These are phyloP conservation scores for Amylocystis lapponica DNA, from an alignment of 768 basidiomycete species.

Conservation along the genomic window DNA sequence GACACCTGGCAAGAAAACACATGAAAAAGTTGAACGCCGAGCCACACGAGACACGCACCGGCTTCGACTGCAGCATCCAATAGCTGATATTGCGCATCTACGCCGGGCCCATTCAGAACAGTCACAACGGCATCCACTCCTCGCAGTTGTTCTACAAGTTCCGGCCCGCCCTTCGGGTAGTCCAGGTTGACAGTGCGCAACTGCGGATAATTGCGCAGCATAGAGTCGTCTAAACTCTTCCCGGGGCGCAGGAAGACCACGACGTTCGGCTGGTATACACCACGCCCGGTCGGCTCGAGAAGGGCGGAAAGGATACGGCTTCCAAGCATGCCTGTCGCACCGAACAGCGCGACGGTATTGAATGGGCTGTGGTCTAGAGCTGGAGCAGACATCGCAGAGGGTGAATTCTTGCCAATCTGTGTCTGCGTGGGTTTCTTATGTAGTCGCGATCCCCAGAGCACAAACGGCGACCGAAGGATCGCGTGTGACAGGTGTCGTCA, in stretches of 20 bases:
- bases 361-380: neutral
- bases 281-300: neutral
- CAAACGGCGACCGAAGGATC: no score
- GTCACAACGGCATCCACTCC: conserved; percentile 1
- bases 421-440: no score
- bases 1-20: neutral
- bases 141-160: neutral
- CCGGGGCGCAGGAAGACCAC: neutral
- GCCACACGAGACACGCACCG: neutral
- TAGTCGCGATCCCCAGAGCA: no score
- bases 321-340: conserved; percentile 5
- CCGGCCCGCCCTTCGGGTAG: neutral
- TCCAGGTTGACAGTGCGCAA: neutral
- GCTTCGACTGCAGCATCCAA: neutral
- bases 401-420: no score
- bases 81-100: neutral
- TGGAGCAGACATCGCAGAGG: no score
- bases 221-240: neutral
- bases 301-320: neutral
- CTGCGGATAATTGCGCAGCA: neutral
- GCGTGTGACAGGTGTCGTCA: no score
- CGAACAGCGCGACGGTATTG: conserved; percentile 3
- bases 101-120: neutral
- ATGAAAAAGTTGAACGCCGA: neutral
- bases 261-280: conserved; percentile 1